Evolutionary conservation across 345 rosid genomes (phyloP), one percentile per base, ranked within the genome.

Genomic region (Leavenworthia alabamica): DNA sequence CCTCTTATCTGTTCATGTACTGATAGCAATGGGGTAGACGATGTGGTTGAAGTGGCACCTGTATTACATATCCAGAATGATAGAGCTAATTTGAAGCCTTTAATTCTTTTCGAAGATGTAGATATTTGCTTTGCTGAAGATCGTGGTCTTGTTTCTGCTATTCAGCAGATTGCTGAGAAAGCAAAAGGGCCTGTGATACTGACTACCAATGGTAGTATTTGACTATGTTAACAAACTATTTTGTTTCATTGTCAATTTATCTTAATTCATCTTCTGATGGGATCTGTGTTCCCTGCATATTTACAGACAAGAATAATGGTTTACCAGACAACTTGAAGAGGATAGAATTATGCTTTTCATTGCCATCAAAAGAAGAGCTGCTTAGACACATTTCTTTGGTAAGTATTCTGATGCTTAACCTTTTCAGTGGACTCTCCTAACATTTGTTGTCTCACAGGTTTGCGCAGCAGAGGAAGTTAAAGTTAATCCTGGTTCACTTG

Each of bases 61-160:
- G 14, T 70, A 68, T 53, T 49, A 32, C 57, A 50, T 48, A 77
- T 49, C 68, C 68, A 68, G 43, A 62, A 33, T 65, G 66, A 66
- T 55, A 73, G 31, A 71, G 68, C 62, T 53, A 80, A 71, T 65
- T 51, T 79, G 60, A 86, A 80, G 73, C 79, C 86, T 52, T 81
- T 93, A 72, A 82, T 90, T 76, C 88, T 93, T 62, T 82, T 93
- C 42, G 99, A 93, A 78, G 99, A 93, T 76, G 95, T 93, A 56
- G 97, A 93, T 73, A 70, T 93, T 64, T 56, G 65, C 63, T 90
- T 87, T 58, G 75, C 83, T 27, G 97, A 93, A 69, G 99, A 93
- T 68, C 92, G 92, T 72, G 99, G 99, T 75, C 83, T 93, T 67
- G 58, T 87, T 45, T 63, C 86, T 56, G 85, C 97, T 42, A 78